Evolutionary conservation across 257 asterid species (phyloP).

Genomic region (Salvia hispanica): DNA sequence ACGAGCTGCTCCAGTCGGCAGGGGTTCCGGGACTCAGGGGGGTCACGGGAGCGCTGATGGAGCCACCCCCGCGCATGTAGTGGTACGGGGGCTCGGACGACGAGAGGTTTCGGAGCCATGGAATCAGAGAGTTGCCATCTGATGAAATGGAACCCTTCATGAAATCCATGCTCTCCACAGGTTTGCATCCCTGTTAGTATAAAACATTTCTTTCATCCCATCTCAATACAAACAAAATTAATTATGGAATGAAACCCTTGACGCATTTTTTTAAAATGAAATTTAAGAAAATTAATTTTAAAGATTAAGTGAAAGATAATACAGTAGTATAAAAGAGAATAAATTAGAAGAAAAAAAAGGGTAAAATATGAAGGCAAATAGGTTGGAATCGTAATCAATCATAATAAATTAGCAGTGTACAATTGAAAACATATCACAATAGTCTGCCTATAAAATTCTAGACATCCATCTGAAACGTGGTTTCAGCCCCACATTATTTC

Average conservation of each 20-base stretch:
- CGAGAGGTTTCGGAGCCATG: slow-evolving; percentile 77
- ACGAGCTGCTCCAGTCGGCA: slow-evolving; percentile 39
- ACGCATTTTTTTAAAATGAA: too few relatives aligned
- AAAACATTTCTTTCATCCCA: not conserved
- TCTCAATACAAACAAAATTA: too few relatives aligned
- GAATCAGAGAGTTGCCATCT: slow-evolving; percentile 65
- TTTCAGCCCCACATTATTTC: slow-evolving; percentile 1
- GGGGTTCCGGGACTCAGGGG: slow-evolving; percentile 68
- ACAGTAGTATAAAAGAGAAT: too few relatives aligned
- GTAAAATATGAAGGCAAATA: too few relatives aligned
- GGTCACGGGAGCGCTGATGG: slow-evolving; percentile 74
- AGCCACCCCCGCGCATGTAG: slow-evolving; percentile 57
- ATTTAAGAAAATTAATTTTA: too few relatives aligned
- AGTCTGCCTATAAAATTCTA: not conserved
- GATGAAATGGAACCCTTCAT: slow-evolving; percentile 51
- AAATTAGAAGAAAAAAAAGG: too few relatives aligned
- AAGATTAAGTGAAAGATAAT: too few relatives aligned
- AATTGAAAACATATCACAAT: not conserved
- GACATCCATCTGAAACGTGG: slow-evolving; percentile 3
- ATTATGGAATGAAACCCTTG: too few relatives aligned
- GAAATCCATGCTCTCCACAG: slow-evolving; percentile 54
- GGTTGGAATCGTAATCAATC: too few relatives aligned
- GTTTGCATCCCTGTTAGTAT: slow-evolving; percentile 56
- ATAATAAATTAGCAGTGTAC: not conserved
- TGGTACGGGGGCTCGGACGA: slow-evolving; percentile 51